phyloP scores from a whole-genome alignment of 1,139 yeast genomes.

The Chernovozyma sophiae-reginae region DNA sequence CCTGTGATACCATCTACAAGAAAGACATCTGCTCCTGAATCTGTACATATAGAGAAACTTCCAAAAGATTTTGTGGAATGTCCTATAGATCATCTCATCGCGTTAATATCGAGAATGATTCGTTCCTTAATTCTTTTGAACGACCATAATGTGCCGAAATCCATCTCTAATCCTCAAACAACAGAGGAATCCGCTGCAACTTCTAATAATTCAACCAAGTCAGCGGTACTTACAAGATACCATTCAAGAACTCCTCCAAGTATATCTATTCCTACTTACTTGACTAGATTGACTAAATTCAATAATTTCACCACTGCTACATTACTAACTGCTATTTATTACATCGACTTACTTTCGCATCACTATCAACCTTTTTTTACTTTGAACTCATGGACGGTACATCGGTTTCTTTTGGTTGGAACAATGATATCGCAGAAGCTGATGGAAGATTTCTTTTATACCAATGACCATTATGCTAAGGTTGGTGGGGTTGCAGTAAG shows the following conservation, averaged over 20 bases:
- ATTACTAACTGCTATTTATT: slow-evolving; percentile 74
- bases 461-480: slow-evolving; percentile 89
- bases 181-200: slow-evolving; percentile 4
- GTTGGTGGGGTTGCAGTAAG: slow-evolving; percentile 91
- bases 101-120: slow-evolving; percentile 75
- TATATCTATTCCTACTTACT: slow-evolving; percentile 74
- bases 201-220: slow-evolving; percentile 13
- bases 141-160: slow-evolving; percentile 47
- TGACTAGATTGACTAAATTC: slow-evolving; percentile 74
- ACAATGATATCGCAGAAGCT: slow-evolving; percentile 92
- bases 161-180: slow-evolving; percentile 25
- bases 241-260: slow-evolving; percentile 92
- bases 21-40: background rate
- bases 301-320: slow-evolving; percentile 84
- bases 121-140: slow-evolving; percentile 65
- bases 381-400: slow-evolving; percentile 87
- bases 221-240: slow-evolving; percentile 65
- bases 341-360: slow-evolving; percentile 78
- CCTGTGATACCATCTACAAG: slow-evolving; percentile 1
- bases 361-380: slow-evolving; percentile 76
- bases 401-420: slow-evolving; percentile 83
- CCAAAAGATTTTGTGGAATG: slow-evolving; percentile 65
- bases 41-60: slow-evolving; percentile 18
- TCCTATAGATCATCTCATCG: slow-evolving; percentile 63
- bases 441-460: slow-evolving; percentile 89